Conservation (phyloP, 495 filamentous ascomycete genomes). For the Podospora pseudopauciseta region DNA sequence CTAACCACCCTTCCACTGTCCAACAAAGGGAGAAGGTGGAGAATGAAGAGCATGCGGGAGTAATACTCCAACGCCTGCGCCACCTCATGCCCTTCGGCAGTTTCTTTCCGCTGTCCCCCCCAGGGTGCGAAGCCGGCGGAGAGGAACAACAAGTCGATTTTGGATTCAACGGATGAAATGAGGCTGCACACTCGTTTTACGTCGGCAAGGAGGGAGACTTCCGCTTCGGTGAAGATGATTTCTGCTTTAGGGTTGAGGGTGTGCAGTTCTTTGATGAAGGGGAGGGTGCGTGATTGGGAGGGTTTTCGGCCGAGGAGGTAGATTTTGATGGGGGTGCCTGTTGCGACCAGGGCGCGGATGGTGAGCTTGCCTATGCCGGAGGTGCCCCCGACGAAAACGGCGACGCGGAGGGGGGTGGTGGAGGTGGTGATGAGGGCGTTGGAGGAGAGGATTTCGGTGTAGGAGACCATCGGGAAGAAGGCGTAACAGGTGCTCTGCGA, state of each 20-base stretch:
- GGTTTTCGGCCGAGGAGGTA: conserved; percentile 39
- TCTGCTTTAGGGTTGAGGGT: conserved; percentile 36
- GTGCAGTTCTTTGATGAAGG: conserved; percentile 31
- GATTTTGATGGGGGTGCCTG: conserved; percentile 25
- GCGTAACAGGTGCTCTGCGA: too few relatives aligned
- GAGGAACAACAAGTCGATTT: conserved; percentile 37
- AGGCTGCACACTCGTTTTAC: conserved; percentile 30
- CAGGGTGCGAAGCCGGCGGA: conserved; percentile 39
- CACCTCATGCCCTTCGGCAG: conserved; percentile 28
- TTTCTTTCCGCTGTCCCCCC: conserved; percentile 31
- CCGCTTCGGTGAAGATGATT: conserved; percentile 35
- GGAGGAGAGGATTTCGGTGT: conserved; percentile 33
- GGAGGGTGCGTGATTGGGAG: conserved; percentile 23
- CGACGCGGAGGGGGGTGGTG: conserved; percentile 32
- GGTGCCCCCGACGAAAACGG: conserved; percentile 40
- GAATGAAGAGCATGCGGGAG: conserved; percentile 33
- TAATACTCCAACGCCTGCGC: conserved; percentile 35
- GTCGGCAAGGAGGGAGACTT: conserved; percentile 38
- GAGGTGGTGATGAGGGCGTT: conserved; percentile 37
- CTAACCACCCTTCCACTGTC: conserved; percentile 31
- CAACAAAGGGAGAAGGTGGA: conserved; percentile 34
- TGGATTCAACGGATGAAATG: conserved; percentile 31
- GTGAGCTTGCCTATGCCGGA: conserved; percentile 39
- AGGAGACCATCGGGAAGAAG: conserved; percentile 33
- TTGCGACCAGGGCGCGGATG: conserved; percentile 26